A percentile compares a stretch with the other conserved stretches of the same genome.
Conservation (phyloP, 345 rosid genomes). For the Populus davidiana region DNA sequence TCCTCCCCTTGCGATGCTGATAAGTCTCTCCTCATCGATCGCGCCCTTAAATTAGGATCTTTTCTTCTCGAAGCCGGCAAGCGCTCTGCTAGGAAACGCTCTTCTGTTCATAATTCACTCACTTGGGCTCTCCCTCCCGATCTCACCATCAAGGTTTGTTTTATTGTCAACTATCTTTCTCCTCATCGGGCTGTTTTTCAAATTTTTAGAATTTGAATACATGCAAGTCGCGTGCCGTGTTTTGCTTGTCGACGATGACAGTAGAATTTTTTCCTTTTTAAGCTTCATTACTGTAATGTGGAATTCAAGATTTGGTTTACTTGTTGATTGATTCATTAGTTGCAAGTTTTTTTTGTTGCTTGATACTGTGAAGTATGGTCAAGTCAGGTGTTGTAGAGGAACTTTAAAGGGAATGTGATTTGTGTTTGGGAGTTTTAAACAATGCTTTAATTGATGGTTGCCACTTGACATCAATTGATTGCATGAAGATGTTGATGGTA, state of each 20-base stretch:
- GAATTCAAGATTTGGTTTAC: neutral
- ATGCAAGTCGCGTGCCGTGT: neutral
- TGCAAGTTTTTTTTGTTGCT: neutral
- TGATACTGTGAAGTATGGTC: neutral
- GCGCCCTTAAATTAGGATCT: conserved; percentile 55
- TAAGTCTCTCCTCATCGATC: conserved; percentile 57
- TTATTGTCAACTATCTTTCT: neutral
- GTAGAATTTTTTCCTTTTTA: too few relatives aligned
- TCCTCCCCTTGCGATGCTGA: conserved; percentile 48
- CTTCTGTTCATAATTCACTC: conserved; percentile 55
- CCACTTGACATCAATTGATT: too few relatives aligned
- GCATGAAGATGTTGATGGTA: neutral
- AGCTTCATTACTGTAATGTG: neutral
- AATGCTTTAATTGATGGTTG: neutral
- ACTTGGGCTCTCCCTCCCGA: conserved; percentile 77
- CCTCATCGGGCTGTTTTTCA: neutral
- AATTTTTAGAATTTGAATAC: neutral
- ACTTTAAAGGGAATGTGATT: neutral
- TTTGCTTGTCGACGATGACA: neutral
- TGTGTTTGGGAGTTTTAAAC: neutral
- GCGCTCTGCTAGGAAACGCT: conserved; percentile 64
- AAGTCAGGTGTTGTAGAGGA: neutral
- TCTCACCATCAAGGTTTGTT: conserved; percentile 65
- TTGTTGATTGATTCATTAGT: neutral
- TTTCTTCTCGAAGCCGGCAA: conserved; percentile 59